These are phyloP conservation scores for Phaeotremella fagi DNA, from an alignment of 768 basidiomycete genomes.

Conservation along the genomic window DNA sequence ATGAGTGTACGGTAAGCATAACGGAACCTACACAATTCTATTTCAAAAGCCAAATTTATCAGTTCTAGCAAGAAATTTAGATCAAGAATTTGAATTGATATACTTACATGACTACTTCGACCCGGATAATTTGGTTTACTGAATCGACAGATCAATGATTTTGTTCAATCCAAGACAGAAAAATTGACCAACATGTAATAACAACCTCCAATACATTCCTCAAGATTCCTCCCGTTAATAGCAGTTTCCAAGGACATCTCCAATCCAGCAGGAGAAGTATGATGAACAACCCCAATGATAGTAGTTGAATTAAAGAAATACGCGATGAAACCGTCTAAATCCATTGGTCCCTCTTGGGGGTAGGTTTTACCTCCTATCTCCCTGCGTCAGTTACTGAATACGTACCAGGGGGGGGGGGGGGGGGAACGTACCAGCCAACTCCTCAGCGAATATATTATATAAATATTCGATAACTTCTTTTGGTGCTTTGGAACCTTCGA, in stretches of 20 bases:
- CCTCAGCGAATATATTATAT: constrained; percentile 61
- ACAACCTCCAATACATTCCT: constrained; percentile 59
- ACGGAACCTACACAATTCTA: constrained; percentile 29
- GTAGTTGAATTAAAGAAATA: constrained; percentile 78
- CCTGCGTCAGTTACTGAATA: background rate
- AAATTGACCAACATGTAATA: constrained; percentile 44
- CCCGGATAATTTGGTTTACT: constrained; percentile 71
- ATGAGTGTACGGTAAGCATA: constrained; percentile 35
- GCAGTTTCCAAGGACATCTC: constrained; percentile 34
- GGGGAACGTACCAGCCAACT: constrained; percentile 56
- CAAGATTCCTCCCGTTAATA: constrained; percentile 19
- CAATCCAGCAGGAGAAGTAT: background rate
- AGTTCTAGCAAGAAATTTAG: too few relatives aligned
- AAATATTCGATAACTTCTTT: constrained; percentile 61
- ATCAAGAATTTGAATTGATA: background rate
- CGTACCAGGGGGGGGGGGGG: background rate
- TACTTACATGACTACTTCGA: constrained; percentile 77
- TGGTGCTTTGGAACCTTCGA: constrained; percentile 53
- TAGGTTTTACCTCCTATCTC: constrained; percentile 63
- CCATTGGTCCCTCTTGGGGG: constrained; percentile 64
- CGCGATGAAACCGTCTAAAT: constrained; percentile 58
- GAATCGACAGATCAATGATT: background rate
- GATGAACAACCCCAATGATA: constrained; percentile 59
- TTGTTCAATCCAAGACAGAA: background rate
- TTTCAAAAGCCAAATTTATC: background rate